Evolutionary conservation across 352 stramenopile genomes (phyloP), one percentile per base, ranked within the genome.

Genomic region (Globisporangium perplexum): DNA sequence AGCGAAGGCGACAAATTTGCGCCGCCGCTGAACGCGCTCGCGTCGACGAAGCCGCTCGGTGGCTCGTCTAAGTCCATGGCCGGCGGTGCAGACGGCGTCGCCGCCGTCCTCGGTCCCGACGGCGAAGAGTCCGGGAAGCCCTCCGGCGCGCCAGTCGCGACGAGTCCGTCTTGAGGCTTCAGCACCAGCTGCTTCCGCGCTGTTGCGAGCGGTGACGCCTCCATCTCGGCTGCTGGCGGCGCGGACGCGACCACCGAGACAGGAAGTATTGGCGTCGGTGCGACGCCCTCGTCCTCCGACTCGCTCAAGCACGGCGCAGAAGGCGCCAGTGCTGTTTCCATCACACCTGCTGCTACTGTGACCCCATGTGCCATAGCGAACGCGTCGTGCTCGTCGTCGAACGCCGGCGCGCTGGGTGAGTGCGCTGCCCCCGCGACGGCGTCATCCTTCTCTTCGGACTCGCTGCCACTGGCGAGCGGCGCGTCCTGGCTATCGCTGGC

Each of bases 291-390:
- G 7, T 75, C 68, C 47, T 75, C 71, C 12, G 68, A 77, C 47
- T 75, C 65, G 39, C 68, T 57, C 42, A 80, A 77, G 26, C 44
- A 68, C 28, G 71, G 71, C 24, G 71, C 71, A 1, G 71, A 80
- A 7, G 71, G 71, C 24, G 56, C 66, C n/a, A 49, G 20, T 11
- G 18, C 18, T 1, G 24, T 33, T 1, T 30, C 33, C 4, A 22
- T 1, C 8, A 20, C 17, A 22, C 45, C 35, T 4, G 55, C 59
- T 15, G 60, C 31, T 11, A 49, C 39, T n/a, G 7, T 7, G 24
- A 30, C 44, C 7, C 5, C 24, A 4, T 17, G n/a, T 10, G 33
- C 41, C 22, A 20, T 28, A 2, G 41, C 11, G 8, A 33, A 42
- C 12, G 50, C 33, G 1, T 51, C 47, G 11, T 42, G 35, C 5